Percentiles rank a stretch among this genome's conserved stretches.
These are phyloP conservation scores for Globisporangium iwayamae DNA, from an alignment of 352 stramenopile genomes.

Conservation along the genomic window DNA sequence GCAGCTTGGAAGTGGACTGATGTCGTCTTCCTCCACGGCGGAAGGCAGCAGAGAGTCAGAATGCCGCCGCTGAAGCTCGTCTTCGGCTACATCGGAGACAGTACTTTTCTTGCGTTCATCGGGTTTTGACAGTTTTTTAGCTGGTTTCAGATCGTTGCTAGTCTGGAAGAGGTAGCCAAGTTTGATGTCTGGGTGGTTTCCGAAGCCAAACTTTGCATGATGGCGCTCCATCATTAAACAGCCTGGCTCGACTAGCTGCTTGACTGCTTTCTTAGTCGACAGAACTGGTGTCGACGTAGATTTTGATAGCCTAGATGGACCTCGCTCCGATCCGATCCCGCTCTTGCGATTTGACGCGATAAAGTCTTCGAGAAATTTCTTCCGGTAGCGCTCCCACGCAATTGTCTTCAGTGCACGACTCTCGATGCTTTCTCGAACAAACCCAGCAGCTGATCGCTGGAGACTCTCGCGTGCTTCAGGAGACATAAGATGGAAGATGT, in stretches of 20 bases:
- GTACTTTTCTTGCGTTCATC: background rate
- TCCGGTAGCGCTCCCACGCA: conserved; percentile 76
- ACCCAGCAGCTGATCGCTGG: conserved; percentile 55
- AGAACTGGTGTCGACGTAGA: conserved; percentile 34
- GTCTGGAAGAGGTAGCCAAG: background rate
- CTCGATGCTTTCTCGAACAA: conserved; percentile 60
- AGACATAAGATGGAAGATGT: conserved; percentile 84
- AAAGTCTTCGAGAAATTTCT: conserved; percentile 49
- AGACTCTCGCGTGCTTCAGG: conserved; percentile 61
- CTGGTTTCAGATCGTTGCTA: background rate
- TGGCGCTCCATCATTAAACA: conserved; percentile 33
- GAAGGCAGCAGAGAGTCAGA: conserved; percentile 5
- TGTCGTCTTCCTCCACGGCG: background rate
- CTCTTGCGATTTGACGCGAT: conserved; percentile 23
- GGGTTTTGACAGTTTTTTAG: background rate
- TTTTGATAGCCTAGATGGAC: conserved; percentile 19
- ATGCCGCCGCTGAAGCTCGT: conserved; percentile 10
- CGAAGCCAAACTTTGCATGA: conserved; percentile 8
- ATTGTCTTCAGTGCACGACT: conserved; percentile 72
- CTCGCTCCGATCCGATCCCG: conserved; percentile 17
- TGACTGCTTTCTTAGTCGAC: conserved; percentile 13
- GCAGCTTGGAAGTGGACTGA: background rate
- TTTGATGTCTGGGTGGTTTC: background rate
- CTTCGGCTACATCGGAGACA: background rate
- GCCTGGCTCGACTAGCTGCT: conserved; percentile 34